These are phyloP conservation scores for Colletotrichum acutatum DNA, from an alignment of 2,329 filamentous ascomycete genomes.

Conservation along the genomic window DNA sequence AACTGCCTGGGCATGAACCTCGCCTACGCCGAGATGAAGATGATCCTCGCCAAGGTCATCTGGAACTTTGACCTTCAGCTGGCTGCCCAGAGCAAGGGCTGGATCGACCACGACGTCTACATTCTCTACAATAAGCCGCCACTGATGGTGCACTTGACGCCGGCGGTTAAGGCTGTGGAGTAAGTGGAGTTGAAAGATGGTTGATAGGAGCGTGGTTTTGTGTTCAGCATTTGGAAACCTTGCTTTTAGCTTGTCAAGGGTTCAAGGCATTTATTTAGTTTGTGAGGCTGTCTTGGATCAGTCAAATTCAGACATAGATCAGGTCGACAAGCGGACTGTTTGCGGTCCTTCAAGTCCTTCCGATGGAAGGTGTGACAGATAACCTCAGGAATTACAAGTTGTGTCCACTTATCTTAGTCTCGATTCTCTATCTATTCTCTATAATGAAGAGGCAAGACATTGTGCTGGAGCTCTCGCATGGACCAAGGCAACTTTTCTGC, in stretches of 20 bases:
- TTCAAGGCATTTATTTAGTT: rapidly evolving
- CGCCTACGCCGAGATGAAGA: constrained; percentile 31
- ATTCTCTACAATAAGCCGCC: constrained; percentile 25
- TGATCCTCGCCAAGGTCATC: constrained; percentile 22
- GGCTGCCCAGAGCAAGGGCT: constrained; percentile 1
- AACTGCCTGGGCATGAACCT: constrained; percentile 33
- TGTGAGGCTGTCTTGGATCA: too few relatives aligned
- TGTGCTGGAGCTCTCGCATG: too few relatives aligned
- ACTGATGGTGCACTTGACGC: constrained; percentile 28
- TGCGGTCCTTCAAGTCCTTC: too few relatives aligned
- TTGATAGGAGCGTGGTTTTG: background rate
- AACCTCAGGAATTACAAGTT: too few relatives aligned
- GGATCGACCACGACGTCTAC: constrained; percentile 15
- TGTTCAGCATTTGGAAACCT: background rate
- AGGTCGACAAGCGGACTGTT: rapidly evolving
- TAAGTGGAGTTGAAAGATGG: background rate
- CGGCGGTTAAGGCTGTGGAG: background rate
- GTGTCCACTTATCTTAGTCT: too few relatives aligned
- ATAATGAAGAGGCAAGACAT: too few relatives aligned
- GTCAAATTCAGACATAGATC: too few relatives aligned
- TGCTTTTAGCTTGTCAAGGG: background rate
- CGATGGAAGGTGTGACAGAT: too few relatives aligned
- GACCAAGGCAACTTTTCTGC: too few relatives aligned
- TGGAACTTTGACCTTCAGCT: constrained; percentile 30
- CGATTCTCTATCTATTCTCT: too few relatives aligned